These are phyloP conservation scores for Garcia nutans DNA, from an alignment of 345 rosid genomes.

Conservation along the genomic window DNA sequence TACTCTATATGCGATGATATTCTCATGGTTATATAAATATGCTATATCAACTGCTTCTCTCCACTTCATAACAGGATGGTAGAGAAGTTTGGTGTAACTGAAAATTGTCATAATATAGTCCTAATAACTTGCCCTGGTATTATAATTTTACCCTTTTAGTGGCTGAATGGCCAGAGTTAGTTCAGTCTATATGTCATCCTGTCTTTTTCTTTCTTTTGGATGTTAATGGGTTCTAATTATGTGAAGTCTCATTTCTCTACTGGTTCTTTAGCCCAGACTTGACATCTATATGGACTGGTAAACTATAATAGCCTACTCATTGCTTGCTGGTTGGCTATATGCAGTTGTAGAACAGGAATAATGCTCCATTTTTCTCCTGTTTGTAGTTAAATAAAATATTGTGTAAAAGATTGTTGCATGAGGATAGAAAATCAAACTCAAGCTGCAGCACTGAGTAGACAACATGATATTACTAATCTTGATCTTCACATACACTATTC, in stretches of 20 bases:
- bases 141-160: background rate
- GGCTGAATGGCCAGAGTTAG: background rate
- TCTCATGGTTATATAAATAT: slow-evolving; percentile 1
- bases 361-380: background rate
- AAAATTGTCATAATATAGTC: background rate
- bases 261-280: background rate
- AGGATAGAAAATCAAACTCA: background rate
- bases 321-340: background rate
- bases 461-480: background rate
- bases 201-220: background rate
- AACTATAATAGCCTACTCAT: background rate
- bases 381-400: no score
- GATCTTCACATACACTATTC: background rate
- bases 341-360: background rate
- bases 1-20: background rate
- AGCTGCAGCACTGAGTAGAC: background rate
- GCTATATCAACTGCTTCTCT: background rate
- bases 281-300: background rate
- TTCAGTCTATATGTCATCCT: background rate
- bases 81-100: background rate
- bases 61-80: no score
- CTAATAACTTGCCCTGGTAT: background rate
- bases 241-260: no score
- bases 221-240: background rate
- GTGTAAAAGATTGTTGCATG: background rate